Percentiles rank a stretch among this genome's conserved stretches.
phyloP scores from a whole-genome alignment of 129 eudicot species.

The Artemisia tridentata region DNA sequence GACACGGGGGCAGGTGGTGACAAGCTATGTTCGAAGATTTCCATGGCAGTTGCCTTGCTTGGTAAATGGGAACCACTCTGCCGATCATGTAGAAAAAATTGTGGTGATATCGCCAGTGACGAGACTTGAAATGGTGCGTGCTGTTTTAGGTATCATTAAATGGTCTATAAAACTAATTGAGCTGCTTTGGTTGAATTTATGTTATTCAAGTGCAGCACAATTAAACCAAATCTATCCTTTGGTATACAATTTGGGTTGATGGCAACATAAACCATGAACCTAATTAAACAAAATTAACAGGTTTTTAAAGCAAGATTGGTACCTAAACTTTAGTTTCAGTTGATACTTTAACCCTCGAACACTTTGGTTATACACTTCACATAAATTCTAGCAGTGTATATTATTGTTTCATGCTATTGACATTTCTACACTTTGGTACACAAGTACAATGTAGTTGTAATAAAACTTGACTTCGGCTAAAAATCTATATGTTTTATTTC shows the following conservation, averaged over 20 bases:
- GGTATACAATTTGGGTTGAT: no score
- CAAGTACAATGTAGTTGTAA: not conserved
- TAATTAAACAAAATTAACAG: not conserved
- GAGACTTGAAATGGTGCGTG: constrained; percentile 39
- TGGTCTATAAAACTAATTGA: not conserved
- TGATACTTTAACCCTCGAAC: no score
- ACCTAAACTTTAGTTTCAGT: no score
- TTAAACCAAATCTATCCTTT: no score
- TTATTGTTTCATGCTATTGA: not conserved
- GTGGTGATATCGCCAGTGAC: constrained; percentile 43
- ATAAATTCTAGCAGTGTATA: not conserved
- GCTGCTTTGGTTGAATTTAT: no score
- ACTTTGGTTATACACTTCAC: no score
- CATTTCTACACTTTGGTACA: not conserved
- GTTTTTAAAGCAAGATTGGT: no score
- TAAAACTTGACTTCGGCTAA: not conserved
- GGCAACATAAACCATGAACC: not conserved
- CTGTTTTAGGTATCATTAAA: not conserved
- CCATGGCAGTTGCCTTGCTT: constrained; percentile 42
- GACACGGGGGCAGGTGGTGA: constrained; percentile 18
- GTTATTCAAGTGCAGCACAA: no score
- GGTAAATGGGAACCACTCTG: constrained; percentile 34
- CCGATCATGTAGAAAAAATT: constrained; percentile 36
- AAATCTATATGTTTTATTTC: not conserved
- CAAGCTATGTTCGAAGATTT: constrained; percentile 44